phyloP scores from a whole-genome alignment of 495 filamentous ascomycete species.

The Tuber magnatum region DNA sequence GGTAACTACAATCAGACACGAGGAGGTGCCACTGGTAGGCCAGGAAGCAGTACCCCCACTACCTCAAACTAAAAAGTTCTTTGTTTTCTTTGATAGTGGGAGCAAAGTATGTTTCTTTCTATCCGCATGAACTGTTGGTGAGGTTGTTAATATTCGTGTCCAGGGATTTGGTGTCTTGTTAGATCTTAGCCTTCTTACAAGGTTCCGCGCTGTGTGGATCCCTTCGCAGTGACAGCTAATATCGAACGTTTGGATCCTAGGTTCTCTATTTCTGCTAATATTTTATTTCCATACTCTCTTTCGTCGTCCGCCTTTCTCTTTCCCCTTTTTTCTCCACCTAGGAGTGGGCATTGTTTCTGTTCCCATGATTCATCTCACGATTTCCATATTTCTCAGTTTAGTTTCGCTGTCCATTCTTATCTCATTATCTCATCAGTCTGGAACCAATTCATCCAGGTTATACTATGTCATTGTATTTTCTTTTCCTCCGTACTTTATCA shows the following conservation, averaged over 20 bases:
- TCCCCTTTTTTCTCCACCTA: neutral
- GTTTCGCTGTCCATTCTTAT: conserved; percentile 32
- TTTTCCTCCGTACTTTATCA: conserved; percentile 5
- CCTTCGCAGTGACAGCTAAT: neutral
- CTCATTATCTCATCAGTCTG: conserved; percentile 33
- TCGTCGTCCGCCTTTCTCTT: neutral
- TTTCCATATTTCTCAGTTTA: conserved; percentile 2
- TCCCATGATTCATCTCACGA: neutral
- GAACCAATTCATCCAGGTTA: conserved; percentile 26
- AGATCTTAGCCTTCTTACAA: conserved; percentile 1
- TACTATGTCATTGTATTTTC: conserved; percentile 30
- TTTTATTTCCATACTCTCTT: conserved; percentile 24
- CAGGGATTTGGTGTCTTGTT: conserved; percentile 18
- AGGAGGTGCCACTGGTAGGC: conserved; percentile 14
- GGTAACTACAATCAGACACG: conserved; percentile 17
- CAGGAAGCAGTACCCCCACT: conserved; percentile 20
- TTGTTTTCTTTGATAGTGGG: neutral
- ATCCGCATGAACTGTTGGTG: neutral
- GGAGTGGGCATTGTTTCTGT: neutral
- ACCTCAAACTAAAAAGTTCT: conserved; percentile 20
- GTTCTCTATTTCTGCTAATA: conserved; percentile 12
- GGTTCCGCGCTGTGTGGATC: neutral
- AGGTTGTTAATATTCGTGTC: neutral
- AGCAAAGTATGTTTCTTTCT: neutral
- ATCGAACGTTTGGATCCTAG: conserved; percentile 24